phyloP scores from a whole-genome alignment of 805 yeast species.

The Wickerhamiella azyma region DNA sequence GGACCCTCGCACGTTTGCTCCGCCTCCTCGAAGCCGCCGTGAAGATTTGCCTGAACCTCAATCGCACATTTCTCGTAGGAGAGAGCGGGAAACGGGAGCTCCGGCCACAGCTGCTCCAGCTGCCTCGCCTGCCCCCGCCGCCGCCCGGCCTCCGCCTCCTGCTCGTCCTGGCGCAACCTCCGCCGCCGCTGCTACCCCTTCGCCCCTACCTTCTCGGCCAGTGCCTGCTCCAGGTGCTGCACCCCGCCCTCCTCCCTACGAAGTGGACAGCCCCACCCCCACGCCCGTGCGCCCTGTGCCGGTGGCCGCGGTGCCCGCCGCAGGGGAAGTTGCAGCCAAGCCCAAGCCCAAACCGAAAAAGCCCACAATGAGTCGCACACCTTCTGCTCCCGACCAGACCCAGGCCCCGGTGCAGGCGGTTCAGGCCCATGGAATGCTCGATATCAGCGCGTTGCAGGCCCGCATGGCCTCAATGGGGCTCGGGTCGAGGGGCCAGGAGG shows the following conservation, averaged over 20 bases:
- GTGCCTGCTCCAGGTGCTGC: not conserved
- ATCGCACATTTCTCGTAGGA: not conserved
- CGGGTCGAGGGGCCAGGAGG: not conserved
- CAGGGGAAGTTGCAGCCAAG: slow-evolving; percentile 15
- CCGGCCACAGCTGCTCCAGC: not conserved
- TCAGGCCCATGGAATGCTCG: slow-evolving; percentile 4
- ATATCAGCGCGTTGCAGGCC: not conserved
- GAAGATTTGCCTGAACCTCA: not conserved
- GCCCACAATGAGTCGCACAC: not conserved
- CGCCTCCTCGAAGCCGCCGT: slow-evolving; percentile 13
- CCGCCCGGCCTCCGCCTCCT: not conserved
- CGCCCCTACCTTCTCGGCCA: not conserved
- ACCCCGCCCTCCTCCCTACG: not conserved
- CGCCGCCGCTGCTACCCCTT: not conserved
- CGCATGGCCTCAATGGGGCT: slow-evolving; percentile 6
- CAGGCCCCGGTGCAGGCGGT: no score
- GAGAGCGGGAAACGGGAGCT: not conserved
- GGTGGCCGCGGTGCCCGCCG: slow-evolving; percentile 12
- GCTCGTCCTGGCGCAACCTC: not conserved
- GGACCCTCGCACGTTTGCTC: slow-evolving; percentile 19
- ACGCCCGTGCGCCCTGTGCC: not conserved
- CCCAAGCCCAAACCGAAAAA: slow-evolving; percentile 10
- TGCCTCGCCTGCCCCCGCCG: not conserved
- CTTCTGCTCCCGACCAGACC: not conserved
- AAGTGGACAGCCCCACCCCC: not conserved